A percentile compares a stretch with the other conserved stretches of the same genome.
Conservation (phyloP, 2,329 filamentous ascomycete genomes). For the Orbilia quercus region DNA sequence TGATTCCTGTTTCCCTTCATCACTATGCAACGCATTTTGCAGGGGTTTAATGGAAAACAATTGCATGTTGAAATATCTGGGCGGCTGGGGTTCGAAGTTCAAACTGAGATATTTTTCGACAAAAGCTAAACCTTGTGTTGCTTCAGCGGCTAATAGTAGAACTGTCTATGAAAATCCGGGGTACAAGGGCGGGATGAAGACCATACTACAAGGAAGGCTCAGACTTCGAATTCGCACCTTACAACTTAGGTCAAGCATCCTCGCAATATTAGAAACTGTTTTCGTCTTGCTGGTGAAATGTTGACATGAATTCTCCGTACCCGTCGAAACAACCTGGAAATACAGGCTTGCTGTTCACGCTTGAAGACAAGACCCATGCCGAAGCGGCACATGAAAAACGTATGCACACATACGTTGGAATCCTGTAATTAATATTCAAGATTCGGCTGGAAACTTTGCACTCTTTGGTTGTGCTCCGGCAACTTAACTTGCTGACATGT, state of each 20-base stretch:
- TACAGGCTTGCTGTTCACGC: neutral
- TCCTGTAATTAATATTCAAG: neutral
- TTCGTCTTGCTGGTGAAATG: slow-evolving; percentile 5
- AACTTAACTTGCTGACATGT: too few relatives aligned
- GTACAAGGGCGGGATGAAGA: slow-evolving; percentile 20
- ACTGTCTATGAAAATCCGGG: slow-evolving; percentile 29
- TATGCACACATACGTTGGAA: too few relatives aligned
- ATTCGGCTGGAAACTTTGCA: too few relatives aligned
- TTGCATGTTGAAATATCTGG: neutral
- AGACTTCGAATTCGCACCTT: slow-evolving; percentile 3
- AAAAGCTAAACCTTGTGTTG: neutral
- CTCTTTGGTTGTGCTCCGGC: too few relatives aligned
- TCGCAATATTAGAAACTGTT: neutral
- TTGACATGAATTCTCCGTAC: slow-evolving; percentile 16
- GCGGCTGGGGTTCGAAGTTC: slow-evolving; percentile 1
- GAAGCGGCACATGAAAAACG: too few relatives aligned
- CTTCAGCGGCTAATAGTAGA: slow-evolving; percentile 1
- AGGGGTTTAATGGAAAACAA: slow-evolving; percentile 15
- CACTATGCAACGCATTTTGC: slow-evolving; percentile 10
- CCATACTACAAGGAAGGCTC: neutral
- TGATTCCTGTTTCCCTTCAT: slow-evolving; percentile 4
- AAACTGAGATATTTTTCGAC: slow-evolving; percentile 31
- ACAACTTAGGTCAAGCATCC: slow-evolving; percentile 3
- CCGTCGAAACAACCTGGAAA: neutral
- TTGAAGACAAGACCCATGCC: neutral